A percentile compares a stretch with the other conserved stretches of the same genome.
Evolutionary conservation across 805 yeast genomes (phyloP).

Genomic region (Komagataella populi): DNA sequence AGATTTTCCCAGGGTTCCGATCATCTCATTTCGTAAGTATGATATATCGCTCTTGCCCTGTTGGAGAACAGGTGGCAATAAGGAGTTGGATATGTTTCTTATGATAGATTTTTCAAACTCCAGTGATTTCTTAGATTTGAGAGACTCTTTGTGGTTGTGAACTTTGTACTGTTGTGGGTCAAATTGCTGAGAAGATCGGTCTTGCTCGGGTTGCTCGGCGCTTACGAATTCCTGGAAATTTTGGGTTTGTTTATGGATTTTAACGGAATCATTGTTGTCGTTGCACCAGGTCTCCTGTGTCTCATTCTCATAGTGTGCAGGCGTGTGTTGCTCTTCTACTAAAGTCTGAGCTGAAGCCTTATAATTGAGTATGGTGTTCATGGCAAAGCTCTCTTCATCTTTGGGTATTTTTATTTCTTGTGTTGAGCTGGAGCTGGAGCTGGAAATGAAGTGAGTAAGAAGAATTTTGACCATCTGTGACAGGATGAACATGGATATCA

Average conservation of each 20-base stretch:
- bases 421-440: not conserved
- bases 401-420: not conserved
- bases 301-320: not conserved
- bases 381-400: not conserved
- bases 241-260: not conserved
- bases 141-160: not conserved
- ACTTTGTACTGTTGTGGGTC: not conserved
- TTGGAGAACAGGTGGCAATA: slow-evolving; percentile 5
- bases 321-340: not conserved
- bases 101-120: slow-evolving; percentile 1
- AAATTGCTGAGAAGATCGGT: not conserved
- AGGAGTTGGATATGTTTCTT: slow-evolving; percentile 1
- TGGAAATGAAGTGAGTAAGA: not conserved
- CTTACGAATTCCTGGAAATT: not conserved
- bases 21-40: not conserved
- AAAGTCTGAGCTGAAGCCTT: not conserved
- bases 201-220: not conserved
- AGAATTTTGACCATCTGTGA: not conserved
- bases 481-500: not conserved
- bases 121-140: not conserved
- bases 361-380: not conserved
- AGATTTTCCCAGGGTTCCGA: not conserved
- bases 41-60: slow-evolving; percentile 4
- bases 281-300: not conserved
- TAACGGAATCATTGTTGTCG: not conserved